Percentiles rank a stretch among this genome's conserved stretches.
phyloP scores from a whole-genome alignment of 176 grass and related monocot genomes.

The Puya raimondii region DNA sequence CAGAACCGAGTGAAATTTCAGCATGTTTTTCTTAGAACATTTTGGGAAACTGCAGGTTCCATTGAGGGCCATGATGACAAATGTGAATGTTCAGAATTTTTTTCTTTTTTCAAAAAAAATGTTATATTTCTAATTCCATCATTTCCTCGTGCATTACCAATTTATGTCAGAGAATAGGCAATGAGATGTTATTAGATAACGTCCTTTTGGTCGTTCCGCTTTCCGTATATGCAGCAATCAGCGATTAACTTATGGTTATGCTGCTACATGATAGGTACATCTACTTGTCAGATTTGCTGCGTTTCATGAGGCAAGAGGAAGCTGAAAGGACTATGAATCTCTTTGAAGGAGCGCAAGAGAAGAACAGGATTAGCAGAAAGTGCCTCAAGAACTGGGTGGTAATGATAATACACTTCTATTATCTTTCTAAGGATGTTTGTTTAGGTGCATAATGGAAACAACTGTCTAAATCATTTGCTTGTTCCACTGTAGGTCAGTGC shows the following conservation, averaged over 20 bases:
- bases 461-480: not conserved
- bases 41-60: too few species aligned
- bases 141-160: too few species aligned
- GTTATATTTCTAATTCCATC: too few species aligned
- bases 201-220: not conserved
- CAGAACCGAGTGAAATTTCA: too few species aligned
- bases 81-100: too few species aligned
- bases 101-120: too few species aligned
- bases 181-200: too few species aligned
- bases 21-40: too few species aligned
- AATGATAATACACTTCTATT: constrained; percentile 1
- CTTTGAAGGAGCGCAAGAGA: constrained; percentile 69
- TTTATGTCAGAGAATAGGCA: too few species aligned
- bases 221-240: not conserved
- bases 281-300: constrained; percentile 66
- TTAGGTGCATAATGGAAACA: not conserved
- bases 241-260: not conserved
- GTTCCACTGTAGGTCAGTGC: constrained; percentile 56
- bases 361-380: constrained; percentile 62
- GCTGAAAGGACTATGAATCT: constrained; percentile 64
- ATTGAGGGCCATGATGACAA: too few species aligned
- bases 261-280: constrained; percentile 46
- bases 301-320: constrained; percentile 87
- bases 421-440: not conserved
- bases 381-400: constrained; percentile 89